Base-by-base conservation (phyloP, 2,329 filamentous ascomycete genomes). In the Pyrenochaeta sp. region DNA sequence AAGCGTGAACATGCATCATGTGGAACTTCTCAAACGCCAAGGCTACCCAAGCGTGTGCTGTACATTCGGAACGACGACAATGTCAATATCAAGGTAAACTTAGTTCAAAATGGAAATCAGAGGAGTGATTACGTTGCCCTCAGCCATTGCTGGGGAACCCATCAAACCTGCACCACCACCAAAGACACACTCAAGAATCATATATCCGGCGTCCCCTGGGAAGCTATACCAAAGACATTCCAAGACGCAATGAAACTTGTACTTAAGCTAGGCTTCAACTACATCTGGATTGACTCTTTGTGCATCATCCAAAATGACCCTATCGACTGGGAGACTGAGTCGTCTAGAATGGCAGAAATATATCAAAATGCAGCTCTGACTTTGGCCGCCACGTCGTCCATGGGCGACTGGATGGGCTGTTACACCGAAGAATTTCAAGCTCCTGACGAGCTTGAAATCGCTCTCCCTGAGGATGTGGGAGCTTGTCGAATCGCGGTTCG, bases 201-300 rank as follows among this genome's bases (percentile, higher is more conserved):
- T 15, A 56, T 32, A 36, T 43, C 13, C 37, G 48, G 43, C 37
- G 32, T 62, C 19, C 24, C 47, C 12, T 54, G 58, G 60, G 9
- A 28, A 12, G 24, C n/a, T 5, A 53, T 62, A 51, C 55, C 54
- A 2, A 45, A 48, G 15, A 58, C 62, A 2, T 59, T 60, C 22
- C 28, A 51, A 37, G 54, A 60, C 27, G 51, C 46, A 25, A 36
- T 59, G 50, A n/a, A 30, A 34, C 25, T 52, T 5, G 15, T 62
- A 48, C 52, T 62, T 3, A 57, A 51, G n/a, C 53, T 73, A 13
- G 54, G 55, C 2, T 30, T 70, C 24, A 54, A 56, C 24, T 69
- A 68, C 49, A 54, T 72, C 12, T 72, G 70, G 70, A 71, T 71
- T 24, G 70, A 72, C 44, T 56, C 54, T 1, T 39, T 64, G 19